A percentile compares a stretch with the other conserved stretches of the same genome.
These are phyloP conservation scores for Suhomyces prunicola DNA, from an alignment of 805 yeast species.

Conservation along the genomic window DNA sequence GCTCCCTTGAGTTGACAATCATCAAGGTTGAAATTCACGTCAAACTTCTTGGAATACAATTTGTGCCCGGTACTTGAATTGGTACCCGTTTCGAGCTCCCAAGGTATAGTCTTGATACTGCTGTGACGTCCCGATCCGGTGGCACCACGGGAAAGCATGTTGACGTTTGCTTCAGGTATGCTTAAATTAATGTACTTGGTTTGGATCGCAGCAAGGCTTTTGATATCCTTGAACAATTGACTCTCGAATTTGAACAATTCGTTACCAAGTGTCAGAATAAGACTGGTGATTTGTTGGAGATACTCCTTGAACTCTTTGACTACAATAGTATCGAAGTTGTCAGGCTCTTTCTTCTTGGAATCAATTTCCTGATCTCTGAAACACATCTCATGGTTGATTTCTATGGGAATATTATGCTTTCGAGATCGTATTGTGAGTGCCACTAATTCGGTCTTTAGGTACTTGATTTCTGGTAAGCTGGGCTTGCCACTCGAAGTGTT, in stretches of 20 bases:
- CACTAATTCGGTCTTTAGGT: slow-evolving; percentile 32
- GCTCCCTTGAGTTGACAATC: slow-evolving; percentile 29
- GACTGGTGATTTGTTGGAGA: slow-evolving; percentile 21
- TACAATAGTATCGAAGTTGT: slow-evolving; percentile 32
- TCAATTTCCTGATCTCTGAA: slow-evolving; percentile 33
- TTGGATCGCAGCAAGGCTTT: slow-evolving; percentile 30
- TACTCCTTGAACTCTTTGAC: slow-evolving; percentile 29
- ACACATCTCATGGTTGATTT: slow-evolving; percentile 39
- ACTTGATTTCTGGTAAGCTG: slow-evolving; percentile 34
- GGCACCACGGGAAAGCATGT: slow-evolving; percentile 11
- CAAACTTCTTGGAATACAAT: slow-evolving; percentile 28
- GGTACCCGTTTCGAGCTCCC: slow-evolving; percentile 19
- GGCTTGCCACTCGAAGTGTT: slow-evolving; percentile 8
- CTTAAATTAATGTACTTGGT: slow-evolving; percentile 34
- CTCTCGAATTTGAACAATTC: slow-evolving; percentile 33
- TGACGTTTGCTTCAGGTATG: slow-evolving; percentile 19
- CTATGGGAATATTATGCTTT: slow-evolving; percentile 38
- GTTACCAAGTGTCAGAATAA: slow-evolving; percentile 35
- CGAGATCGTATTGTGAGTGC: slow-evolving; percentile 33
- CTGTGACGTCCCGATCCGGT: slow-evolving; percentile 18
- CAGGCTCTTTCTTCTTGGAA: slow-evolving; percentile 20
- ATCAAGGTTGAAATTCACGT: slow-evolving; percentile 25
- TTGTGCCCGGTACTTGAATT: slow-evolving; percentile 8
- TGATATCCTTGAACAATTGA: slow-evolving; percentile 33
- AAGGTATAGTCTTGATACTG: slow-evolving; percentile 26